Conservation (phyloP, 2,329 filamentous ascomycete genomes). For the Penicillium sp. region DNA sequence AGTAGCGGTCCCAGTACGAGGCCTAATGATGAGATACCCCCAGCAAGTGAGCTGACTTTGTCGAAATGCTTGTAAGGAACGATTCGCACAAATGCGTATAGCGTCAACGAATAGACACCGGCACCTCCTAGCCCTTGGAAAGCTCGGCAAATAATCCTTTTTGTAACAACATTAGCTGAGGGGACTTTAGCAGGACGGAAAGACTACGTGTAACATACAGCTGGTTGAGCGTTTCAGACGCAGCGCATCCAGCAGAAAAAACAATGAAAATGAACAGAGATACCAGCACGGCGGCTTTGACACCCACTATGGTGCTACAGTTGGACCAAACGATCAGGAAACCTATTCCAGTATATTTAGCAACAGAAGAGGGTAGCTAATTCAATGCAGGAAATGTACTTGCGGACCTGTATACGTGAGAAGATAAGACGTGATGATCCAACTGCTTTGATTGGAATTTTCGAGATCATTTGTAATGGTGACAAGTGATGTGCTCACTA, state of each 20-base stretch:
- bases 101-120: conserved; percentile 64
- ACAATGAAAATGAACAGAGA: conserved; percentile 50
- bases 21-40: conserved; percentile 56
- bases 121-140: conserved; percentile 58
- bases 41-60: conserved; percentile 58
- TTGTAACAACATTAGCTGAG: not conserved
- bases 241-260: conserved; percentile 49
- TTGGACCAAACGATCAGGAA: conserved; percentile 64
- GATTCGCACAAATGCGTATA: conserved; percentile 62
- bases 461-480: conserved; percentile 48
- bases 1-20: conserved; percentile 61
- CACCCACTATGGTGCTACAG: conserved; percentile 64
- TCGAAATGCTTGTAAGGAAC: conserved; percentile 56
- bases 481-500: conserved; percentile 57
- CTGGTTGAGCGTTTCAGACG: conserved; percentile 37
- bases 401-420: conserved; percentile 52
- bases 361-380: no score
- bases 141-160: conserved; percentile 56
- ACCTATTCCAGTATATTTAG: conserved; percentile 38
- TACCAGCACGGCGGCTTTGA: conserved; percentile 47
- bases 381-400: not conserved
- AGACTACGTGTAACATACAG: conserved; percentile 32
- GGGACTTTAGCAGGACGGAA: no score
- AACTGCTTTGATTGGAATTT: conserved; percentile 43
- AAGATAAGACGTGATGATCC: conserved; percentile 56